phyloP scores from a whole-genome alignment of 1,139 yeast species.

The Pichia sp. region DNA sequence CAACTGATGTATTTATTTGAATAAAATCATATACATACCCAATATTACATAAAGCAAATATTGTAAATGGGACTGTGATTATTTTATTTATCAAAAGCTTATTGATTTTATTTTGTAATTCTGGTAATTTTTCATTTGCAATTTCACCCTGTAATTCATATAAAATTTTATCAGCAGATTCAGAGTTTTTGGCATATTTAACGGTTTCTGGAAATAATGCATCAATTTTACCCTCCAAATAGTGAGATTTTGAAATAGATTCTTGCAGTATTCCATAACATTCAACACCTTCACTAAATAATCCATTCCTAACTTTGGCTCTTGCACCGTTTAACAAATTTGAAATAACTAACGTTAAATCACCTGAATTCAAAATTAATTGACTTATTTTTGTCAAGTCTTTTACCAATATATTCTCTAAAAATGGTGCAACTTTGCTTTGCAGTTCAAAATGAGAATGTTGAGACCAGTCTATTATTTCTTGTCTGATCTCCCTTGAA shows the following conservation, averaged over 20 bases:
- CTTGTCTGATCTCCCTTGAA: slow-evolving; percentile 14
- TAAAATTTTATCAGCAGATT: slow-evolving; percentile 16
- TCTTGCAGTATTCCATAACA: slow-evolving; percentile 27
- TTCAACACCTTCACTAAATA: slow-evolving; percentile 20
- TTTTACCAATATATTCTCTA: slow-evolving; percentile 21
- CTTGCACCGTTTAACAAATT: slow-evolving; percentile 24
- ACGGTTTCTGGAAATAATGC: slow-evolving; percentile 15
- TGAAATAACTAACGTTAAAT: slow-evolving; percentile 25
- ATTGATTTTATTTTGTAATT: slow-evolving; percentile 25
- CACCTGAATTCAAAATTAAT: slow-evolving; percentile 27
- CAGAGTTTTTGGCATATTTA: not conserved
- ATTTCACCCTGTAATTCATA: slow-evolving; percentile 19
- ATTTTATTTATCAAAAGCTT: slow-evolving; percentile 21
- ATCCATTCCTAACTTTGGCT: slow-evolving; percentile 16
- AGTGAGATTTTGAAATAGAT: slow-evolving; percentile 22
- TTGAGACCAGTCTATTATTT: slow-evolving; percentile 29
- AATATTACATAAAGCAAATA: slow-evolving; percentile 22
- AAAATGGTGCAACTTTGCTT: slow-evolving; percentile 25
- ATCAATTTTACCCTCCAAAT: slow-evolving; percentile 29
- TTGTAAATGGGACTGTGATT: slow-evolving; percentile 25
- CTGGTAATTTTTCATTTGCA: slow-evolving; percentile 23
- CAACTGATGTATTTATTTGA: slow-evolving; percentile 26
- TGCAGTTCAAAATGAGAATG: slow-evolving; percentile 30
- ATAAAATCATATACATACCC: slow-evolving; percentile 27
- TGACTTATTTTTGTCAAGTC: slow-evolving; percentile 25